These are phyloP conservation scores for Coemansia sp. DNA, from an alignment of 371 early-diverging fungal species.

Conservation along the genomic window DNA sequence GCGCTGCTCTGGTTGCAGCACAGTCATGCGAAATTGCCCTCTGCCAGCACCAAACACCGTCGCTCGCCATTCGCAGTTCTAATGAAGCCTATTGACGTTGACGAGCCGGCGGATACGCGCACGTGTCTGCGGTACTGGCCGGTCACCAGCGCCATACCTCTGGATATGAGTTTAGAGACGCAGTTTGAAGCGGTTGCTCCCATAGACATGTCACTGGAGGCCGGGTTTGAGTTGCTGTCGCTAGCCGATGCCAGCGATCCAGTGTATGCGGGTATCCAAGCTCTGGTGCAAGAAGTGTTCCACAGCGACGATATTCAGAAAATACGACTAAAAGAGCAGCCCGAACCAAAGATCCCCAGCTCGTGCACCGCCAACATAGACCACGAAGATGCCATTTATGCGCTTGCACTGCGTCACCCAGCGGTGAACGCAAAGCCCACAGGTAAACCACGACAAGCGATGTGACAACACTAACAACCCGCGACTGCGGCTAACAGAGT, in stretches of 20 bases:
- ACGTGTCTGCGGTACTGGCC: conserved; percentile 44
- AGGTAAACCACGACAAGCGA: not conserved
- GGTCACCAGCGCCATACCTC: conserved; percentile 17
- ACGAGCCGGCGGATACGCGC: conserved; percentile 36
- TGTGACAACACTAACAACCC: too few relatives aligned
- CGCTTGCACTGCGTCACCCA: conserved; percentile 17
- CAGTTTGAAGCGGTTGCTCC: conserved; percentile 18
- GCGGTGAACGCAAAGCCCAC: not conserved
- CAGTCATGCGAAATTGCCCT: too few relatives aligned
- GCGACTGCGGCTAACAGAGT: too few relatives aligned
- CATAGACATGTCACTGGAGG: conserved; percentile 19
- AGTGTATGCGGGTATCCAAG: conserved; percentile 5
- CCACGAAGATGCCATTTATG: not conserved
- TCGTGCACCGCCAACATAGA: not conserved
- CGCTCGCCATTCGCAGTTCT: not conserved
- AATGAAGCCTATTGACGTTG: conserved; percentile 35
- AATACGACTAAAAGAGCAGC: conserved; percentile 10
- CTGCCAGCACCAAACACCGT: too few relatives aligned
- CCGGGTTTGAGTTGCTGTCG: conserved; percentile 21
- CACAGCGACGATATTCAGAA: conserved; percentile 24
- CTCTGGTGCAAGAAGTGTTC: conserved; percentile 23
- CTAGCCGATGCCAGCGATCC: conserved; percentile 6
- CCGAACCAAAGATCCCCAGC: not conserved
- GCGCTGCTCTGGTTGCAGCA: too few relatives aligned
- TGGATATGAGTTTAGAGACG: conserved; percentile 22